Evolutionary conservation across 139 green algal species (phyloP).

Genomic region (Micractinium sp.): DNA sequence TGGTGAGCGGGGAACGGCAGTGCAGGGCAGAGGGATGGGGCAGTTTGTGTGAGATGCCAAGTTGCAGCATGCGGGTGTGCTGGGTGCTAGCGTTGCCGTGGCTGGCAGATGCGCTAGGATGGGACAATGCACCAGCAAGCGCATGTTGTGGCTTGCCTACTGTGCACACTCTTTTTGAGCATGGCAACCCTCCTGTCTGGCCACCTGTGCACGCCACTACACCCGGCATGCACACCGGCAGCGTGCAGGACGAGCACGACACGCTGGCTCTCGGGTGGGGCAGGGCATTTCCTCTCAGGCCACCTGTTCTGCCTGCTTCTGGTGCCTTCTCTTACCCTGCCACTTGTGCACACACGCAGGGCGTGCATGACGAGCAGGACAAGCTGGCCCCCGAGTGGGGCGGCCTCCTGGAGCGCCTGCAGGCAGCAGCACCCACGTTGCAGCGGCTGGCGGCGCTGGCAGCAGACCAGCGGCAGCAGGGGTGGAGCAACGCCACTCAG

Average conservation of each 20-base stretch:
- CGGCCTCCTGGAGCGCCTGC: constrained; percentile 1
- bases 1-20: constrained; percentile 16
- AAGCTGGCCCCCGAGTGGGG: constrained; percentile 47
- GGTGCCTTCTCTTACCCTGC: neutral
- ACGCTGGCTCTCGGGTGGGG: no score
- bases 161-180: neutral
- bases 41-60: neutral
- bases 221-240: neutral
- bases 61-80: neutral
- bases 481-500: neutral
- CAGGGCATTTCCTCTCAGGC: no score
- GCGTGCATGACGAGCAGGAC: constrained; percentile 5
- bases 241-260: no score
- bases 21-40: no score
- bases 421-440: constrained; percentile 11
- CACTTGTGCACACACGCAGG: neutral
- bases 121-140: neutral
- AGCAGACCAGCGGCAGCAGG: neutral
- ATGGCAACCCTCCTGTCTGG: no score
- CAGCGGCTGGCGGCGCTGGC: neutral
- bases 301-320: neutral
- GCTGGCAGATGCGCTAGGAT: no score
- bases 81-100: neutral
- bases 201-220: no score
- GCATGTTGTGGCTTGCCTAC: neutral